Conservation (phyloP, 371 early-diverging fungal genomes). For the Phascolomyces articulosus region DNA sequence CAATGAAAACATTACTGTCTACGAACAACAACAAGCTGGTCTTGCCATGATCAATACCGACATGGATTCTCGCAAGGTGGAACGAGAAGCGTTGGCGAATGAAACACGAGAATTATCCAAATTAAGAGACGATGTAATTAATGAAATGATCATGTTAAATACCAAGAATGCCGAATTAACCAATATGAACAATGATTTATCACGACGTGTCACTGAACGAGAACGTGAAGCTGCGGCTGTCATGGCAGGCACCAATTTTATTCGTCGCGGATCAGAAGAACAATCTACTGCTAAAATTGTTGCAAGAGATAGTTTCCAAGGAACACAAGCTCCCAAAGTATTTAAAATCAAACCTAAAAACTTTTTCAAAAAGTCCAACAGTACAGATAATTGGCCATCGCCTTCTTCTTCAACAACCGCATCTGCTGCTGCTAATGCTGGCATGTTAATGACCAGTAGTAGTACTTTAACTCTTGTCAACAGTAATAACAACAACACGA, state of each 20-base stretch:
- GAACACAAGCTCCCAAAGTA: conserved; percentile 32
- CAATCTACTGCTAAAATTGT: conserved; percentile 20
- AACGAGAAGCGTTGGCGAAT: conserved; percentile 26
- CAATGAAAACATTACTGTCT: too few relatives aligned
- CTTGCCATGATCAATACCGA: conserved; percentile 24
- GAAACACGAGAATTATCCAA: conserved; percentile 32
- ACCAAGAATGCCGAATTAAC: conserved; percentile 58
- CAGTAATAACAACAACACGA: conserved; percentile 10
- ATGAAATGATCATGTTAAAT: conserved; percentile 57
- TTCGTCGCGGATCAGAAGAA: conserved; percentile 17
- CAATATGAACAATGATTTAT: conserved; percentile 59
- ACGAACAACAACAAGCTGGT: conserved; percentile 28
- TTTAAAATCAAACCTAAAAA: conserved; percentile 51
- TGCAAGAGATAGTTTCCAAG: conserved; percentile 30
- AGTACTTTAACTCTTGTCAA: not conserved
- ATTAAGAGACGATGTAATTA: conserved; percentile 43
- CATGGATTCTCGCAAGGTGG: conserved; percentile 31
- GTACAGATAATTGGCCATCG: conserved; percentile 1
- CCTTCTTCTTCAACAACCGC: too few relatives aligned
- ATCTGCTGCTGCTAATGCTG: not conserved
- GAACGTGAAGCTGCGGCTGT: conserved; percentile 33
- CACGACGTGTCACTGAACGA: conserved; percentile 41
- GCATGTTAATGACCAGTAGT: not conserved
- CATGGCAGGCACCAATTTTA: conserved; percentile 27
- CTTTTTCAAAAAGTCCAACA: conserved; percentile 48